These are phyloP conservation scores for Leishmania major DNA, from an alignment of 208 protist species.

Conservation along the genomic window DNA sequence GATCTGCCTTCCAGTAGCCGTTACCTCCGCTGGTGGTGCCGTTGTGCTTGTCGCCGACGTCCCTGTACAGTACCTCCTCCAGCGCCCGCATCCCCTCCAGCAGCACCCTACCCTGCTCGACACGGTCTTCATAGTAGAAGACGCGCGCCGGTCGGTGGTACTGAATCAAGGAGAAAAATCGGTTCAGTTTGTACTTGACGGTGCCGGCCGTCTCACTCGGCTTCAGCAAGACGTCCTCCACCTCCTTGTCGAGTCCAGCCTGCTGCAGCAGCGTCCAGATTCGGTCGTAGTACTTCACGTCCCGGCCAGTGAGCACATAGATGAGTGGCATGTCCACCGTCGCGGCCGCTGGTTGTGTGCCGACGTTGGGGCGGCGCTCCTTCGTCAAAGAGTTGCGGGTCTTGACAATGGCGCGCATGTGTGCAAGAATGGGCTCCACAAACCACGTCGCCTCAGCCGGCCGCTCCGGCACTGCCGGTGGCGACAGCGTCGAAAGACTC, in stretches of 20 bases:
- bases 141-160: constrained; percentile 44
- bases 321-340: constrained; percentile 27
- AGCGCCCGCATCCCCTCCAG: constrained; percentile 58
- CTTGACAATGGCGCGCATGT: constrained; percentile 35
- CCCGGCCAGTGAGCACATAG: constrained; percentile 76
- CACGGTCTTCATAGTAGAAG: constrained; percentile 86
- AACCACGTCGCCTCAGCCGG: constrained; percentile 38
- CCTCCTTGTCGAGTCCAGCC: constrained; percentile 39
- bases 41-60: not conserved
- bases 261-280: constrained; percentile 65
- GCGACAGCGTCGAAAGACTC: constrained; percentile 59
- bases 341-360: not conserved
- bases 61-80: constrained; percentile 37
- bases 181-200: constrained; percentile 74
- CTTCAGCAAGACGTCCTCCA: constrained; percentile 71
- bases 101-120: constrained; percentile 59
- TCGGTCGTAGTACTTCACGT: constrained; percentile 58
- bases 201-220: constrained; percentile 70
- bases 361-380: not conserved
- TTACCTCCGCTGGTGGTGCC: not conserved
- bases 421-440: constrained; percentile 26
- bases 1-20: constrained; percentile 9
- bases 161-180: constrained; percentile 55
- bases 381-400: constrained; percentile 8
- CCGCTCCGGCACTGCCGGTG: constrained; percentile 59